These are phyloP conservation scores for Schoenoplectus triqueter DNA, from an alignment of 202 grass and related monocot species.

Conservation along the genomic window DNA sequence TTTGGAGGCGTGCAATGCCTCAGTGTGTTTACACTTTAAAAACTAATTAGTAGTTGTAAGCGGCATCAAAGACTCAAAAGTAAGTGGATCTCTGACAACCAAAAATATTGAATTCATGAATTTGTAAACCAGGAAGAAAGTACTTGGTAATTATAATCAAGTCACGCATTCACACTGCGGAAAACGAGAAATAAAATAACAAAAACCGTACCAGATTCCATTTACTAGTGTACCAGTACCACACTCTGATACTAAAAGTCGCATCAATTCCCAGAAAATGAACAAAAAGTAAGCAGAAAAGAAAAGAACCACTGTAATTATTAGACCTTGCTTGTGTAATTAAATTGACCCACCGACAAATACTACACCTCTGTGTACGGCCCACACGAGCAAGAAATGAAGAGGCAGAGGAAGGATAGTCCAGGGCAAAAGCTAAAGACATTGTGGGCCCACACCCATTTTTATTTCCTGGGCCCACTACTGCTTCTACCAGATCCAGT, in stretches of 20 bases:
- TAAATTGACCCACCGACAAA: background rate
- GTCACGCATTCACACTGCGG: background rate
- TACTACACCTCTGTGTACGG: conserved; percentile 14
- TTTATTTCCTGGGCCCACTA: conserved; percentile 25
- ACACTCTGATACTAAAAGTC: background rate
- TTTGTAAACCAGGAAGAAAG: background rate
- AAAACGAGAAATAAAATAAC: background rate
- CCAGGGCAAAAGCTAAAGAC: conserved; percentile 10
- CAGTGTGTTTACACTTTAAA: background rate
- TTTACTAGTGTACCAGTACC: background rate
- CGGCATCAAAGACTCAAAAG: background rate
- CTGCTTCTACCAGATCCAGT: background rate
- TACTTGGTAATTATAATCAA: background rate
- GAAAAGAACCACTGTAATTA: background rate
- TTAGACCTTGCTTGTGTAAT: background rate
- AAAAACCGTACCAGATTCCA: background rate
- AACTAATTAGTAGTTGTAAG: too few relatives aligned
- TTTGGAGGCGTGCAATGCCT: background rate
- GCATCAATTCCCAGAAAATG: conserved; percentile 11
- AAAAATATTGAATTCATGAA: background rate
- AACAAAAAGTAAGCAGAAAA: conserved; percentile 10
- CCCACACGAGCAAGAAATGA: conserved; percentile 10
- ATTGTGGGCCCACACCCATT: background rate
- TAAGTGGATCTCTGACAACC: background rate
- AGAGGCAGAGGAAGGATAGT: background rate